Evolutionary conservation across 768 basidiomycete species (phyloP), one percentile per base, ranked within the genome.

Genomic region (Mrakia hoshinonis): DNA sequence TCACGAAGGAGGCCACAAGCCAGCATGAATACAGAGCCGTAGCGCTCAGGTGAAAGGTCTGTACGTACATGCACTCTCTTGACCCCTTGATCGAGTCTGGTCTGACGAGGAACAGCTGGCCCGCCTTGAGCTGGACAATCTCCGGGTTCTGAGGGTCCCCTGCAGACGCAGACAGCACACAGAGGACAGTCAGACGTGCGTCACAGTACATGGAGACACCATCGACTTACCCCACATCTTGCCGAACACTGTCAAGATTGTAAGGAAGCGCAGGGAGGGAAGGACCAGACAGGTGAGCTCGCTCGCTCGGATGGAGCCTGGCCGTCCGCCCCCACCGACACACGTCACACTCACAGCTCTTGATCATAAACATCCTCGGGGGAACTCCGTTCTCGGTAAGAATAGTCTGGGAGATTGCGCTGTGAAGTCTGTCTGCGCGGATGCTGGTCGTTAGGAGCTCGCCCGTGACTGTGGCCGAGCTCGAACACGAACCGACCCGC

Each of bases 91-190:
- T 87, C 76, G 89, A 90, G 67, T 91, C 92, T 49, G 92, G 90
- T 48, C 95, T 86, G 67, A 94, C 87, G 68, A 97, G 87, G 81
- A 88, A 93, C 31, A 99, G 85, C 79, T 92, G 89, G 2, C 95
- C 95, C 43, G 88, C 87, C 26, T 90, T 88, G 71, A 97, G 91
- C 81, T 95, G 94, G 63, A 93, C 91, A 49, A 98, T 89, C 80
- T 98, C 95, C 9, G 92, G 86, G 67, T 92, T 91, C 80, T 94
- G 91, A 51, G 93, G 89, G 79, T 95, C 92, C 78, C 93, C 92
- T 94, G 55, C 20, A 47, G 29, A 38, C 18, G n/a, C 24, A 55
- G 13, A 22, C n/a, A 58, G 20, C 36, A 29, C 29, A 43, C 3
- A 22, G 6, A 11, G 52, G 52, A 29, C 1, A 22, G 18, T 13